Evolutionary conservation across 257 asterid species (phyloP).

Genomic region (Solanum raphanifolium): DNA sequence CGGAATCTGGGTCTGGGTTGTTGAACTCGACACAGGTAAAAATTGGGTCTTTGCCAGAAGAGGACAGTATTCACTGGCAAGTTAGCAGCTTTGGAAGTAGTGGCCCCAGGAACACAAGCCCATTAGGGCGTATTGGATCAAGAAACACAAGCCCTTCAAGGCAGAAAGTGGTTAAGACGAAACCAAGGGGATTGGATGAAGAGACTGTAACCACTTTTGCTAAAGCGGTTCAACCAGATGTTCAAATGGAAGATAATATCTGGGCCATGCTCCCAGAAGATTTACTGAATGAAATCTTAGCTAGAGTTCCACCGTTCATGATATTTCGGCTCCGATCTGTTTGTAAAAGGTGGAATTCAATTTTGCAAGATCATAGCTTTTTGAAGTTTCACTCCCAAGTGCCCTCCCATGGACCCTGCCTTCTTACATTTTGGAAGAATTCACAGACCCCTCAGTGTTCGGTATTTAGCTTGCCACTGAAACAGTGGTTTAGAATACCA

Average conservation of each 20-base stretch:
- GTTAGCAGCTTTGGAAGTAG: slow-evolving; percentile 46
- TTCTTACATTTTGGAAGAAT: slow-evolving; percentile 83
- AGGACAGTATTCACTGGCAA: slow-evolving; percentile 47
- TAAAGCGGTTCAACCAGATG: slow-evolving; percentile 62
- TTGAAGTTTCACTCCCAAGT: slow-evolving; percentile 91
- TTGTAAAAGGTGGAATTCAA: slow-evolving; percentile 93
- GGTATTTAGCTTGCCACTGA: slow-evolving; percentile 84
- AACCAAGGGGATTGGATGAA: slow-evolving; percentile 95
- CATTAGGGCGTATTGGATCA: slow-evolving; percentile 67
- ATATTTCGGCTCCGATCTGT: slow-evolving; percentile 86
- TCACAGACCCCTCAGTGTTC: slow-evolving; percentile 88
- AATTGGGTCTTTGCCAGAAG: slow-evolving; percentile 47
- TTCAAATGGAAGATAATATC: slow-evolving; percentile 89
- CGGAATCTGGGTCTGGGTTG: slow-evolving; percentile 39
- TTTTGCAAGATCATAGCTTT: slow-evolving; percentile 78
- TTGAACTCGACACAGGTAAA: slow-evolving; percentile 36
- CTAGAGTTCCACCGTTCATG: slow-evolving; percentile 94
- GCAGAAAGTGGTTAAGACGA: slow-evolving; percentile 74
- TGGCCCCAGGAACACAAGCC: slow-evolving; percentile 82
- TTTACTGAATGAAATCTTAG: slow-evolving; percentile 77
- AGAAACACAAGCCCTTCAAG: slow-evolving; percentile 89
- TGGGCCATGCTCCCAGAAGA: slow-evolving; percentile 99
- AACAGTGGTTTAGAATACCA: slow-evolving; percentile 94
- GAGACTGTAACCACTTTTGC: slow-evolving; percentile 65
- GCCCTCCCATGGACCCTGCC: slow-evolving; percentile 97